Percentiles rank a stretch among this genome's conserved stretches.
Evolutionary conservation across 768 basidiomycete species (phyloP).

Genomic region (Tricholomella constricta): DNA sequence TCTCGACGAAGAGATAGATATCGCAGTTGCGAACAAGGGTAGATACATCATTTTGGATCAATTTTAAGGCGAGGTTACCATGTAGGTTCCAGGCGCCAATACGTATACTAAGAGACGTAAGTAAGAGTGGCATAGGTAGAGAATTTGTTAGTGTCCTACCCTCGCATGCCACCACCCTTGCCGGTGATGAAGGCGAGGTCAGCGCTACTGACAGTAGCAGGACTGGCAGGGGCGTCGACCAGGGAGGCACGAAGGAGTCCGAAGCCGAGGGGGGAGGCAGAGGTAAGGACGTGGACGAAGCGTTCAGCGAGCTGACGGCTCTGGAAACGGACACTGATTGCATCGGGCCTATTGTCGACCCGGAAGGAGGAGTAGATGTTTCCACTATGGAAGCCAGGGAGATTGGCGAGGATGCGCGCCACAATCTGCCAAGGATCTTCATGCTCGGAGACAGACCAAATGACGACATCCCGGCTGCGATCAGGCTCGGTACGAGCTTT

Average conservation of each 20-base stretch:
- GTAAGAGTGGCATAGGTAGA: no score
- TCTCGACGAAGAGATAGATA: not conserved
- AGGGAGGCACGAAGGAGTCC: not conserved
- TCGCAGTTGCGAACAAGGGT: not conserved
- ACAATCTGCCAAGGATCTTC: no score
- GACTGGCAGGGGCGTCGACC: not conserved
- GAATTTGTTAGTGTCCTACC: no score
- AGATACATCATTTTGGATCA: not conserved
- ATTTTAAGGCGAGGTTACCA: not conserved
- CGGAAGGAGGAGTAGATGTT: not conserved
- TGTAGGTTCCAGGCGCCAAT: not conserved
- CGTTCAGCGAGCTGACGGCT: not conserved
- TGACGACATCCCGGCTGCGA: no score
- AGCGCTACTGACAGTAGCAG: no score
- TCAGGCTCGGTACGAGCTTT: no score
- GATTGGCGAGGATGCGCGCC: no score
- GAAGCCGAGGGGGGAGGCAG: not conserved
- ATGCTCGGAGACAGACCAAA: no score
- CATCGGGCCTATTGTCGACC: not conserved
- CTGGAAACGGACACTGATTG: not conserved
- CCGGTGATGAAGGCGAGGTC: no score
- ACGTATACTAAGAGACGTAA: no score
- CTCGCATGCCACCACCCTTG: no score
- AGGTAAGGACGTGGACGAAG: not conserved
- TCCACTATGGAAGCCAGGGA: no score